Percentiles rank a stretch among this genome's conserved stretches.
phyloP scores from a whole-genome alignment of 805 yeast species.

The Candida tibetensis region DNA sequence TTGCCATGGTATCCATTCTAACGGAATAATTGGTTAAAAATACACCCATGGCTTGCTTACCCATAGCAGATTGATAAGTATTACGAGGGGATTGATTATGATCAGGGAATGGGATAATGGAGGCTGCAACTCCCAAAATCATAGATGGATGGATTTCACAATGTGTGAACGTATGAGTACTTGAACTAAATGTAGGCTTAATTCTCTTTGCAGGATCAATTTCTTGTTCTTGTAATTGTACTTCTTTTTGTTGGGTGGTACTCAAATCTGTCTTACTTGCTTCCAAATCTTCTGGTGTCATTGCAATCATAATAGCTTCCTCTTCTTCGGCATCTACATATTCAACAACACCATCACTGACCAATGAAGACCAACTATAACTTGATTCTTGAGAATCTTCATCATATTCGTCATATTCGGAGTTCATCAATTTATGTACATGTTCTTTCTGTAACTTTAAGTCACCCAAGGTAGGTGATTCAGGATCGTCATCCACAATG shows the following conservation, averaged over 20 bases:
- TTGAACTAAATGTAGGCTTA: constrained; percentile 55
- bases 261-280: constrained; percentile 47
- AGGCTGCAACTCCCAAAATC: constrained; percentile 98
- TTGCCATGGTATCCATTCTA: constrained; percentile 99
- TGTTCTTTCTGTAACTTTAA: constrained; percentile 83
- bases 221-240: constrained; percentile 44
- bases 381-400: constrained; percentile 47
- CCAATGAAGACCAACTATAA: constrained; percentile 82
- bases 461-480: constrained; percentile 67
- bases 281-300: constrained; percentile 96
- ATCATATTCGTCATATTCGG: constrained; percentile 62
- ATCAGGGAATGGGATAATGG: constrained; percentile 99
- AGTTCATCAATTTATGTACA: constrained; percentile 61
- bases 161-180: constrained; percentile 85
- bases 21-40: constrained; percentile 91
- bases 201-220: constrained; percentile 82
- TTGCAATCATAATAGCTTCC: constrained; percentile 96
- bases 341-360: constrained; percentile 86
- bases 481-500: constrained; percentile 83
- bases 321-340: constrained; percentile 99
- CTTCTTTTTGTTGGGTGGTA: constrained; percentile 42
- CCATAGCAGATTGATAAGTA: constrained; percentile 99
- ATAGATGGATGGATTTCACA: constrained; percentile 99
- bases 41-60: constrained; percentile 99
- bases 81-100: constrained; percentile 99